phyloP scores from a whole-genome alignment of 2,329 filamentous ascomycete species.

The Colletotrichum lini region DNA sequence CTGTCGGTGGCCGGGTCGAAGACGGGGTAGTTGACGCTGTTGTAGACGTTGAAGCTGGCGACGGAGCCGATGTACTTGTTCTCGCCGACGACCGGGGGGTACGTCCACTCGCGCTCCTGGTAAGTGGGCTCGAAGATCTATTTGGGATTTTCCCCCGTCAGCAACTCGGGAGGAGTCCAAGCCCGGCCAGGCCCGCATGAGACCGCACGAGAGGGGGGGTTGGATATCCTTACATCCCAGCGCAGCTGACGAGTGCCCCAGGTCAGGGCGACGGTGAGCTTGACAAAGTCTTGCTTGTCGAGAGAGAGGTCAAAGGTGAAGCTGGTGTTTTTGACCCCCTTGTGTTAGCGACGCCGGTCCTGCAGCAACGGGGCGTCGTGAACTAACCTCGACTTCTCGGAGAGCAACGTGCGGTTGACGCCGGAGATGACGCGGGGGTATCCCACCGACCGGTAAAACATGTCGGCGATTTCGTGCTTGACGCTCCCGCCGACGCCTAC shows the following conservation, averaged over 20 bases:
- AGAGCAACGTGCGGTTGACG: slow-evolving; percentile 23
- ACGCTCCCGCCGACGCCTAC: slow-evolving; percentile 35
- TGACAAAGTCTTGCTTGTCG: slow-evolving; percentile 47
- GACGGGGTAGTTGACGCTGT: slow-evolving; percentile 31
- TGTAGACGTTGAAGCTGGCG: slow-evolving; percentile 47
- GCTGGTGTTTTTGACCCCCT: background rate
- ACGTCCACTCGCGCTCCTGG: slow-evolving; percentile 57
- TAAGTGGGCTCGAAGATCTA: slow-evolving; percentile 56
- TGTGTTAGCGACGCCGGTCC: background rate
- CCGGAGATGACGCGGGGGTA: slow-evolving; percentile 33
- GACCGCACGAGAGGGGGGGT: background rate
- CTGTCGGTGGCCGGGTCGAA: slow-evolving; percentile 54
- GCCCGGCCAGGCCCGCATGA: too few species aligned
- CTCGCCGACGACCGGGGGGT: slow-evolving; percentile 56
- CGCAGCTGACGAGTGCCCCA: slow-evolving; percentile 49
- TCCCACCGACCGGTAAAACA: slow-evolving; percentile 29
- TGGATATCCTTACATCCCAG: slow-evolving; percentile 45
- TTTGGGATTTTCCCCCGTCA: background rate
- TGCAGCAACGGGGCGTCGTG: too few species aligned
- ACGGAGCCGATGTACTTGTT: slow-evolving; percentile 60
- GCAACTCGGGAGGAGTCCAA: background rate
- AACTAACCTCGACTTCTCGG: slow-evolving; percentile 28
- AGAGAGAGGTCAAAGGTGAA: slow-evolving; percentile 46
- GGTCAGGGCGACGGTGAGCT: slow-evolving; percentile 43
- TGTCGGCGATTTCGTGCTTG: slow-evolving; percentile 32